Percentiles rank a stretch among this genome's conserved stretches.
These are phyloP conservation scores for Rubia peregrina DNA, from an alignment of 305 asterid genomes.

Conservation along the genomic window DNA sequence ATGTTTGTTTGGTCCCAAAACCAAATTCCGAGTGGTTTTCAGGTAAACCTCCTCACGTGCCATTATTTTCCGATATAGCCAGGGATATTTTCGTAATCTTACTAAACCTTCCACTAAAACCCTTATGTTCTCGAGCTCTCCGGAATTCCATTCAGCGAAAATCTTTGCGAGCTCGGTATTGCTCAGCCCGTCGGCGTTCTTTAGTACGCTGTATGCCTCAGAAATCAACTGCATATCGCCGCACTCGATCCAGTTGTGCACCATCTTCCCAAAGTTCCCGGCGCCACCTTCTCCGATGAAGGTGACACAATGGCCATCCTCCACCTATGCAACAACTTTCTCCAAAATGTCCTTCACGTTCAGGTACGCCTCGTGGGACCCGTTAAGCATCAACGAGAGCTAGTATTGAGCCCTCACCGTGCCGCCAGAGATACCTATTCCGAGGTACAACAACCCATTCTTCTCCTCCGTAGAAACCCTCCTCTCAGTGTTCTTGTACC, in stretches of 20 bases:
- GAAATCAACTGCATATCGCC: slow-evolving; percentile 94
- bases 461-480: slow-evolving; percentile 41
- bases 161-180: slow-evolving; percentile 62
- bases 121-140: slow-evolving; percentile 58
- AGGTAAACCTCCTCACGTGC: too few species aligned
- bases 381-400: slow-evolving; percentile 86
- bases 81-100: too few species aligned
- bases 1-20: too few species aligned
- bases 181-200: slow-evolving; percentile 54
- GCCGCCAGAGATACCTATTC: slow-evolving; percentile 94
- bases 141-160: slow-evolving; percentile 71
- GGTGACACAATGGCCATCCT: slow-evolving; percentile 90
- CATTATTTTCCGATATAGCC: too few species aligned
- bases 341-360: slow-evolving; percentile 53
- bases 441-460: slow-evolving; percentile 59
- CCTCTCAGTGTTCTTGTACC: slow-evolving; percentile 89
- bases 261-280: slow-evolving; percentile 85
- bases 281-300: slow-evolving; percentile 83
- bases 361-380: slow-evolving; percentile 62
- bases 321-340: slow-evolving; percentile 83
- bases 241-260: slow-evolving; percentile 84
- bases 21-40: too few species aligned
- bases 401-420: slow-evolving; percentile 75
- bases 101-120: too few species aligned
- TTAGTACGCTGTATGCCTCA: slow-evolving; percentile 76